Base-by-base conservation (phyloP, 345 rosid genomes). In the Ailanthus altissimus region DNA sequence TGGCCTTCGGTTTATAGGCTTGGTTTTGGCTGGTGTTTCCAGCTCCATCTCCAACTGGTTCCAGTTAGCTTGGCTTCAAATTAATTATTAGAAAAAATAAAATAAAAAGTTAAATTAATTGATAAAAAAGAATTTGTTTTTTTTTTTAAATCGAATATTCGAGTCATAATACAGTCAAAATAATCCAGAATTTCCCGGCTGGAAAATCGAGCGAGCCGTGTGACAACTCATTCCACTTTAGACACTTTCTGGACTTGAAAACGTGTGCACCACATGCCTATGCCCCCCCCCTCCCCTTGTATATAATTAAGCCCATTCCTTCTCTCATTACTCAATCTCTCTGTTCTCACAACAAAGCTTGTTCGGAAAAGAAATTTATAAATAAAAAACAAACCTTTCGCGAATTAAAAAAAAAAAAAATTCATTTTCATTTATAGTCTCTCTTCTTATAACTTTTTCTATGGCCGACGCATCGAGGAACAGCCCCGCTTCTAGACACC, bases 401-500 rank as follows among this genome's bases (percentile, higher is more conserved):
- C 21, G 43, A 46, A 9, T 2, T 5, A 62, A 40, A 3, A 2
- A 14, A 42, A 21, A 25, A 5, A 8, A 0, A 47, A 2, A 15
- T 12, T 14, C 38, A 6, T 18, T 11, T 15, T 62, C 45, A 32
- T 28, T 42, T 61, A 20, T 51, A 15, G n/a, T 51, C 18, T 53
- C 23, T 18, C 6, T 53, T 9, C 6, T n/a, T 5, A 53, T 53
- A 16, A 18, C n/a, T 53, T 1, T 32, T n/a, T 32, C 42, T 59
- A 81, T 83, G 85, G 81, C 85, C 42, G 81, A 80, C 20, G 73
- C 83, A 53, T 71, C 76, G 14, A 81, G 82, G 50, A 86, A 70
- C 65, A 72, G 18, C 75, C 74, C 84, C 23, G 13, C 13, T 62
- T 36, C 67, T 0, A 1, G 54, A 75, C 74, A 61, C 75, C 85